These are phyloP conservation scores for Medicago lupulina DNA, from an alignment of 306 rosid genomes.

Conservation along the genomic window DNA sequence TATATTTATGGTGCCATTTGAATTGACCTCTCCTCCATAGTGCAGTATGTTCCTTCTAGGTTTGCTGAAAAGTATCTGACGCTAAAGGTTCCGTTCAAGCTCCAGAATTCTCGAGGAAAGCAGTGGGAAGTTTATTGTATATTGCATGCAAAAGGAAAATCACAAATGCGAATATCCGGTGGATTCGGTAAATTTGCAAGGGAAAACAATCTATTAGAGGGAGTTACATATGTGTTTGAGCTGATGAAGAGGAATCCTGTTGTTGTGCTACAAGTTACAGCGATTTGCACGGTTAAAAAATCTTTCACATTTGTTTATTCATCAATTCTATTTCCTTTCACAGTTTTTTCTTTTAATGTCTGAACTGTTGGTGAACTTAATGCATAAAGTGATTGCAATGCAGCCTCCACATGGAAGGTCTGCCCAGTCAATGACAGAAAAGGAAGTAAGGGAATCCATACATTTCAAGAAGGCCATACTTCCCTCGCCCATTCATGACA, in stretches of 20 bases:
- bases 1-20: neutral
- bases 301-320: neutral
- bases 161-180: neutral
- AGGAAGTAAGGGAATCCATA: neutral
- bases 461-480: conserved; percentile 27
- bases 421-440: neutral
- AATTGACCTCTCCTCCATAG: neutral
- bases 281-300: neutral
- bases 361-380: neutral
- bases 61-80: conserved; percentile 42
- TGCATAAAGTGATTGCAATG: neutral
- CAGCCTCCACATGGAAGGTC: neutral
- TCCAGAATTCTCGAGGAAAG: conserved; percentile 16
- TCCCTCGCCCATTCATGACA: conserved; percentile 31
- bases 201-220: neutral
- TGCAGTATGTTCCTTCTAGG: conserved; percentile 44
- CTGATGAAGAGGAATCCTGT: conserved; percentile 31
- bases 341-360: too few relatives aligned
- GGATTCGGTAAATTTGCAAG: conserved; percentile 13
- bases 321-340: neutral
- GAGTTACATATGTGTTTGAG: conserved; percentile 46
- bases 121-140: neutral
- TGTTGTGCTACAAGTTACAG: conserved; percentile 32
- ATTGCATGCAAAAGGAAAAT: neutral
- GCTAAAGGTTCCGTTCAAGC: neutral